Evolutionary conservation across 2,329 filamentous ascomycete genomes (phyloP).

Genomic region (Neofusicoccum cordaticola): DNA sequence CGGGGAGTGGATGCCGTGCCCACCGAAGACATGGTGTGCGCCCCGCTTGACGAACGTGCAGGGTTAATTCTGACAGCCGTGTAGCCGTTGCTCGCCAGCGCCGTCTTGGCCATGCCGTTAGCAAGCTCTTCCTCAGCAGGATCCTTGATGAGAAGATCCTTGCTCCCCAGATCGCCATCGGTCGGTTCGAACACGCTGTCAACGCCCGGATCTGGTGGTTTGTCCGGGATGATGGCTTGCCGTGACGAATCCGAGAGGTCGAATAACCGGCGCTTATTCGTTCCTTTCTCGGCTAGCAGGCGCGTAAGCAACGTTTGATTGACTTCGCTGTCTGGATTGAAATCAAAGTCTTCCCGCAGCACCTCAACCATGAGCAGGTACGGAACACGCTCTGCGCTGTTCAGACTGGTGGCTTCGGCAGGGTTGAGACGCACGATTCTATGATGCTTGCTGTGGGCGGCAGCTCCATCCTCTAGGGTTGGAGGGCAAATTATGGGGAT

Average conservation of each 20-base stretch:
- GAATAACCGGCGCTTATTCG: constrained; percentile 50
- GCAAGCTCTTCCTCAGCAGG: constrained; percentile 46
- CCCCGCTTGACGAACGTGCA: constrained; percentile 57
- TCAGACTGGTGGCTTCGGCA: constrained; percentile 78
- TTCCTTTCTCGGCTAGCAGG: constrained; percentile 64
- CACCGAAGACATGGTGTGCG: constrained; percentile 58
- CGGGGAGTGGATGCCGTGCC: constrained; percentile 64
- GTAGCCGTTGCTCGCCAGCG: neutral
- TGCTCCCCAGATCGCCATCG: constrained; percentile 73
- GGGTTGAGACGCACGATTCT: constrained; percentile 81
- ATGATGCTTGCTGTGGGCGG: constrained; percentile 73
- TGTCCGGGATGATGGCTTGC: constrained; percentile 39
- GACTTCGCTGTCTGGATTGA: constrained; percentile 70
- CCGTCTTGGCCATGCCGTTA: constrained; percentile 6
- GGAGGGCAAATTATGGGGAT: constrained; percentile 79
- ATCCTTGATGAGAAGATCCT: constrained; percentile 62
- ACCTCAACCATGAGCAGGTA: constrained; percentile 85
- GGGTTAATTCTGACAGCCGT: neutral
- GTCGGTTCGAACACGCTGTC: constrained; percentile 85
- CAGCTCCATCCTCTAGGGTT: constrained; percentile 68
- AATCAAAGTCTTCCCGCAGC: constrained; percentile 76
- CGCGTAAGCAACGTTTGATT: constrained; percentile 66
- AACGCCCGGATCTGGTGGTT: constrained; percentile 43
- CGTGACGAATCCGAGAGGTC: constrained; percentile 62
- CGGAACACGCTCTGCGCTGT: constrained; percentile 82